Percentiles rank a stretch among this genome's conserved stretches.
Conservation (phyloP, 2,329 filamentous ascomycete genomes). For the Penicillium thymicola region DNA sequence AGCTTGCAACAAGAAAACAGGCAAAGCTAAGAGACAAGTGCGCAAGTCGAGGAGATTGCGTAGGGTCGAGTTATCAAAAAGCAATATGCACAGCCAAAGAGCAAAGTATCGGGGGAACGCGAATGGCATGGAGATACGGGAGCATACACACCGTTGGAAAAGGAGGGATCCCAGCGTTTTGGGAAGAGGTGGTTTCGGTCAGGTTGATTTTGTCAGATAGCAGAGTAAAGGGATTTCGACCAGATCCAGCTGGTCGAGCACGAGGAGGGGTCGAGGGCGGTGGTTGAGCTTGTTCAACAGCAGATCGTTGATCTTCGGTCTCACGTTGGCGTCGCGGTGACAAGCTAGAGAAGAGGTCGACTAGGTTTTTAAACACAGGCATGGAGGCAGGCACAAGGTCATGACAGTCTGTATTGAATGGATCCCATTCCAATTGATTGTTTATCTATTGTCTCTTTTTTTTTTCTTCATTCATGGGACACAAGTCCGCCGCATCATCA, state of each 20-base stretch:
- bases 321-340: slow-evolving; percentile 19
- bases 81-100: neutral
- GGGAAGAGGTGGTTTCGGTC: neutral
- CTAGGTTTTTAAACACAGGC: slow-evolving; percentile 16
- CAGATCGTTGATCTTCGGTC: slow-evolving; percentile 15
- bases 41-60: no score
- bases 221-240: neutral
- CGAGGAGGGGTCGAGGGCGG: slow-evolving; percentile 9
- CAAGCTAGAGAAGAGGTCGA: slow-evolving; percentile 15
- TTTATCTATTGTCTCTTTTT: neutral
- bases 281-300: neutral
- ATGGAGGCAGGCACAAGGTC: slow-evolving; percentile 11
- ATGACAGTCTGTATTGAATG: slow-evolving; percentile 7
- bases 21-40: neutral
- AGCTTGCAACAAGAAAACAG: neutral
- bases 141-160: slow-evolving; percentile 12
- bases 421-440: slow-evolving; percentile 4
- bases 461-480: neutral
- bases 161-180: neutral
- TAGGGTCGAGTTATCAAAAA: neutral
- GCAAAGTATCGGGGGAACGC: neutral
- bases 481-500: slow-evolving; percentile 7
- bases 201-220: neutral
- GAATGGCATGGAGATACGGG: neutral
- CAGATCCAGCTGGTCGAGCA: neutral